Evolutionary conservation across 164 flowering plant species (phyloP).

Genomic region (Stephania japonica): DNA sequence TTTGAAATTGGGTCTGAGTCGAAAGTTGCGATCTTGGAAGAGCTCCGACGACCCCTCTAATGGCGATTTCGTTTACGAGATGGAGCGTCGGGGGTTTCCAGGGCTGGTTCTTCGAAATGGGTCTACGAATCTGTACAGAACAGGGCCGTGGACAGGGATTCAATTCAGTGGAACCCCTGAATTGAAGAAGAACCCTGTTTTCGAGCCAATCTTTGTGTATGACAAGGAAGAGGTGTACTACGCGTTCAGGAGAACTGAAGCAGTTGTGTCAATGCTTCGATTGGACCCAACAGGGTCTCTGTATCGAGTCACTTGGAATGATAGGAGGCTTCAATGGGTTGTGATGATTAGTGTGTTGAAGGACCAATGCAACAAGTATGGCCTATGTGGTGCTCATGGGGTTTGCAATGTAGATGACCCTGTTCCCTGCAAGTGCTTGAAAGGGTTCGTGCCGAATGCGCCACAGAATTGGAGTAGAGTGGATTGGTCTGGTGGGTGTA

Average conservation of each 20-base stretch:
- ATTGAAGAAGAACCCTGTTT: background rate
- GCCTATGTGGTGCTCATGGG: conserved; percentile 33
- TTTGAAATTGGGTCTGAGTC: conserved; percentile 12
- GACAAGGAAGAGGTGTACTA: background rate
- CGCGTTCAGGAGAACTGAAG: background rate
- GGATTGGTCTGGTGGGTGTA: conserved; percentile 10
- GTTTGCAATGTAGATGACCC: background rate
- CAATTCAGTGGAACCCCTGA: background rate
- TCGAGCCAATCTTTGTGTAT: background rate
- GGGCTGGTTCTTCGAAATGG: background rate
- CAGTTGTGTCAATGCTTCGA: conserved; percentile 1
- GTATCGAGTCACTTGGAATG: conserved; percentile 2
- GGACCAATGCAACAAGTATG: conserved; percentile 40
- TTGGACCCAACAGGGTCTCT: background rate
- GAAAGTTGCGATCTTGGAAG: conserved; percentile 32
- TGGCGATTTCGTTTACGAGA: conserved; percentile 15
- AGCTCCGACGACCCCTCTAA: no score
- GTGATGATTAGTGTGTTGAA: conserved; percentile 24
- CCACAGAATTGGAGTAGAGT: conserved; percentile 9
- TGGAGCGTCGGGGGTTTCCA: conserved; percentile 14
- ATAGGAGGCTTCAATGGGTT: conserved; percentile 12
- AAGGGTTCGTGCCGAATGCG: conserved; percentile 14
- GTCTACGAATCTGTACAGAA: background rate
- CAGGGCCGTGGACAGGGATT: conserved; percentile 3
- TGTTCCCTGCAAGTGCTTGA: conserved; percentile 10